Base-by-base conservation (phyloP, 2,329 filamentous ascomycete species). In the Colletotrichum godetiae region DNA sequence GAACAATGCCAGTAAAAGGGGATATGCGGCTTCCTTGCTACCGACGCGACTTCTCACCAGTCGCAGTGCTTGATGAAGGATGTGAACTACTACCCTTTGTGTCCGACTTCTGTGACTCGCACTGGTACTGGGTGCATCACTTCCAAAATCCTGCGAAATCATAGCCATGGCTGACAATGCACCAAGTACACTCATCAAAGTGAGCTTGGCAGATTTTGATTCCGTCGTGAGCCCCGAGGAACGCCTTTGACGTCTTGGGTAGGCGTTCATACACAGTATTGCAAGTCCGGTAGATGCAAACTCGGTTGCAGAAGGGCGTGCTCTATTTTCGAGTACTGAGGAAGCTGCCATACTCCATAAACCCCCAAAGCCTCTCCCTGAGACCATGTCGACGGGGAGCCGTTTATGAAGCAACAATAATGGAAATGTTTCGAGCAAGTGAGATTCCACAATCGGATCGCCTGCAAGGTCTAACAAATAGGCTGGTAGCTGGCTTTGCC, bases 391-490 rank as follows among this genome's bases (percentile, higher is more conserved):
- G 1, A 22, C n/a, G 10, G 68, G 46, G 8, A 74, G 52, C 4
- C 27, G 33, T 22, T 27, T 37, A 15, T 53, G 49, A 19, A 58
- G 27, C 15, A 75, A n/a, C 13, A 74, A 27, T 6, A 46, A 64
- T 7, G 71, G 33, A 19, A 56, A 56, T 13, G 53, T 33, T 8
- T 60, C 56, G n/a, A 73, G 49, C 49, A 68, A 52, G 29, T 56
- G 55, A 33, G 46, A 31, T 8, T 49, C 37, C n/a, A 58, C 37
- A 31, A 31, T 11, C 11, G 46, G 22, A 15, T 62, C 37, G 29
- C 35, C 56, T 6, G 52, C 61, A 31, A 69, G 84, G 8, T 79
- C 78, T 58, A 79, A 76, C 15, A 88, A 76, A 19, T 79, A 78
- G 15, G 74, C 73, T 2, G 88, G 46, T 31, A 35, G n/a, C n/a